Conservation (phyloP, 1,139 yeast genomes). For the Hemisphaericaspora xylofermentans region DNA sequence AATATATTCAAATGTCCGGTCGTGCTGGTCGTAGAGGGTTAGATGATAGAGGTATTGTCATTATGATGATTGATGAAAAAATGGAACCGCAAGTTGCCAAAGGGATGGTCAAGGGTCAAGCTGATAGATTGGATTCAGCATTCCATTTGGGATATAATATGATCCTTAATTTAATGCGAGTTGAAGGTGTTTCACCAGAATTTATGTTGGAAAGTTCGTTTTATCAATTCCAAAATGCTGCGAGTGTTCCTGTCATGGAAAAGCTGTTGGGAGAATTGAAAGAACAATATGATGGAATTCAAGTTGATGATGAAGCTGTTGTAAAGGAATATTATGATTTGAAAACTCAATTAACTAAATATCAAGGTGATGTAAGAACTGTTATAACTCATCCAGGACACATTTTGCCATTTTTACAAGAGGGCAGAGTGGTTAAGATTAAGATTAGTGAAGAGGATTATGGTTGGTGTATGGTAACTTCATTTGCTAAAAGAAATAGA, state of each 20-base stretch:
- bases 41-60: slow-evolving; percentile 98
- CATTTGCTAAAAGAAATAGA: slow-evolving; percentile 66
- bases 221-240: slow-evolving; percentile 90
- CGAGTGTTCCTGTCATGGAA: slow-evolving; percentile 85
- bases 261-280: slow-evolving; percentile 55
- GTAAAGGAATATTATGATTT: slow-evolving; percentile 83
- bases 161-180: slow-evolving; percentile 93
- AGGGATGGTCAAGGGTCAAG: slow-evolving; percentile 99
- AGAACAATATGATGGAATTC: slow-evolving; percentile 44
- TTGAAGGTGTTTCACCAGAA: slow-evolving; percentile 97
- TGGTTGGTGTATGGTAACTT: slow-evolving; percentile 93
- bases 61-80: slow-evolving; percentile 98
- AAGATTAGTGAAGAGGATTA: slow-evolving; percentile 61
- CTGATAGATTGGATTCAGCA: slow-evolving; percentile 93
- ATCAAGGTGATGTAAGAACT: slow-evolving; percentile 75
- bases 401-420: slow-evolving; percentile 76
- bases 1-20: slow-evolving; percentile 98
- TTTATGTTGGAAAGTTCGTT: slow-evolving; percentile 94
- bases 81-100: slow-evolving; percentile 99
- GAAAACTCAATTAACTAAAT: slow-evolving; percentile 65
- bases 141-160: slow-evolving; percentile 96
- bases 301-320: slow-evolving; percentile 69
- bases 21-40: slow-evolving; percentile 99
- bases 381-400: slow-evolving; percentile 93
- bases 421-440: slow-evolving; percentile 81